Percentiles rank a stretch among this genome's conserved stretches.
These are phyloP conservation scores for Aurantiochytrium sp. DNA, from an alignment of 108 stramenopile genomes.

Conservation along the genomic window DNA sequence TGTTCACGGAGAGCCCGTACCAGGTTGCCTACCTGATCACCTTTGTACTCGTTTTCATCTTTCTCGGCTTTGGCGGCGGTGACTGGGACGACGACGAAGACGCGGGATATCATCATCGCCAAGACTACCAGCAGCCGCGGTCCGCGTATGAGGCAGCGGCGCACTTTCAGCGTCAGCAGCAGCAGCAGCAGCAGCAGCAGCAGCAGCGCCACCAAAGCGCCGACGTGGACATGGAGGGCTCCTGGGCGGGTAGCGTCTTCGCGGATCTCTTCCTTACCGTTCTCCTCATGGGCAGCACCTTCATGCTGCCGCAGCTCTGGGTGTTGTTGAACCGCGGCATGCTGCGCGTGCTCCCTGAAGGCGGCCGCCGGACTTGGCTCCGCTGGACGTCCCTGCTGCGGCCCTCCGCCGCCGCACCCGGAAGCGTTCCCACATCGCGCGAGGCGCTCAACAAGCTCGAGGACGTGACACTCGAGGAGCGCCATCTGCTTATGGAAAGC, in stretches of 20 bases:
- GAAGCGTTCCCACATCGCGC: not conserved
- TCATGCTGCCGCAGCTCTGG: not conserved
- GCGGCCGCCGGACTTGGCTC: not conserved
- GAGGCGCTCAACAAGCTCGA: conserved; percentile 9
- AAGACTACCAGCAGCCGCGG: not conserved
- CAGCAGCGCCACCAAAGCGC: not conserved
- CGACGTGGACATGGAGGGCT: not conserved
- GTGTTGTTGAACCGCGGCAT: not conserved
- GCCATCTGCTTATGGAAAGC: not conserved
- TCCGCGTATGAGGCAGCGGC: not conserved
- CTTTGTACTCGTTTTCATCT: not conserved
- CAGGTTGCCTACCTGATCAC: not conserved
- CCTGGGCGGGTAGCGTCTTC: not conserved
- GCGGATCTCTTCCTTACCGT: not conserved
- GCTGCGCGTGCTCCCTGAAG: not conserved
- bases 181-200: no score
- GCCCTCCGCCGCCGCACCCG: not conserved
- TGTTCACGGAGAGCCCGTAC: not conserved
- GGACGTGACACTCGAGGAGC: not conserved
- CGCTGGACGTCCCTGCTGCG: not conserved
- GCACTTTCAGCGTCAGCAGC: not conserved
- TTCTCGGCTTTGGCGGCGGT: not conserved
- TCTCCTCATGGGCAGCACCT: not conserved
- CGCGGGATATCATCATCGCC: not conserved
- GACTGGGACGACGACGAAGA: not conserved